These are phyloP conservation scores for Endocarpon pusillum DNA, from an alignment of 495 filamentous ascomycete genomes.

Conservation along the genomic window DNA sequence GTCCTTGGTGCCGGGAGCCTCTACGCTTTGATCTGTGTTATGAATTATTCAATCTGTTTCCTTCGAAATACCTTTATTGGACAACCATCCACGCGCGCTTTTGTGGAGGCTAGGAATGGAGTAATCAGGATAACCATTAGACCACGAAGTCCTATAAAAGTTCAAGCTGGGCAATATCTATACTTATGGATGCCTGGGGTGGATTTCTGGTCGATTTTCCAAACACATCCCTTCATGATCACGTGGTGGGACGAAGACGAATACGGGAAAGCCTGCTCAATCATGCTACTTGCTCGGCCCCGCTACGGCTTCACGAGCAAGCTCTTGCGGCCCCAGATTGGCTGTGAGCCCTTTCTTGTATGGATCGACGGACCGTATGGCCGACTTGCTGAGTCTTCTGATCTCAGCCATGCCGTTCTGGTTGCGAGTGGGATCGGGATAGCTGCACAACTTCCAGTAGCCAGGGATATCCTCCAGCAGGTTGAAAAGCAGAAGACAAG, in stretches of 20 bases:
- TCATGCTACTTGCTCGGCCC: slow-evolving; percentile 15
- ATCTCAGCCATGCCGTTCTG: slow-evolving; percentile 19
- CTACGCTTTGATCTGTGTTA: no score
- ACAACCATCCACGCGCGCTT: no score
- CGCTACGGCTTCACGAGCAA: slow-evolving; percentile 17
- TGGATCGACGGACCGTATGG: slow-evolving; percentile 24
- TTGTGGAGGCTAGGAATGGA: no score
- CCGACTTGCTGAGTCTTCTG: slow-evolving; percentile 9
- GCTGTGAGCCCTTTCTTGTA: slow-evolving; percentile 9
- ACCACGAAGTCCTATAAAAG: no score
- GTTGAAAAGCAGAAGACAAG: no score
- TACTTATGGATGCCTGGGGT: slow-evolving; percentile 21
- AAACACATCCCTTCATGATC: slow-evolving; percentile 18
- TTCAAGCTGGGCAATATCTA: slow-evolving; percentile 23
- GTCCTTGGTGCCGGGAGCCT: no score
- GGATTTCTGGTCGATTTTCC: slow-evolving; percentile 16
- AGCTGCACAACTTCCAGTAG: slow-evolving; percentile 18
- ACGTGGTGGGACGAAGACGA: slow-evolving; percentile 17
- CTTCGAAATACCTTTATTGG: no score
- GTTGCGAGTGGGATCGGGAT: slow-evolving; percentile 22
- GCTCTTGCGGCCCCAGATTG: slow-evolving; percentile 7
- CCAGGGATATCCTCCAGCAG: no score
- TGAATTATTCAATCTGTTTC: no score
- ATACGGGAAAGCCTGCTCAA: slow-evolving; percentile 8
- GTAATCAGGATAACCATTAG: no score